Base-by-base conservation (phyloP, 352 stramenopile genomes). In the Phytophthora idaei region DNA sequence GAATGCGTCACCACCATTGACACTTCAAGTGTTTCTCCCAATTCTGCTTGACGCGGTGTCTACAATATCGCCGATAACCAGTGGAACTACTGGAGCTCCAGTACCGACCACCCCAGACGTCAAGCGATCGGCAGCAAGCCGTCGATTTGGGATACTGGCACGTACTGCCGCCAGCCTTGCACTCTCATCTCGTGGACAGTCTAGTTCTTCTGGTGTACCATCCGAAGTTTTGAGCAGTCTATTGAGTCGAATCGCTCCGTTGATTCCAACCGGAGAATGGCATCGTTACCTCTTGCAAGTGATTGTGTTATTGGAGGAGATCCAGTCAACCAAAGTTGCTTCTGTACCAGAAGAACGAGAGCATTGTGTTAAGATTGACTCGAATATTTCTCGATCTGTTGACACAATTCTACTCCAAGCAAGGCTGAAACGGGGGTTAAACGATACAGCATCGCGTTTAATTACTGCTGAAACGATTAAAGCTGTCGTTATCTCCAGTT, bases 21-120 rank as follows among this genome's bases (percentile, higher is more conserved):
- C 60, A 41, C 61, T 83, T 28, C 63, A 76, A 14, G 41, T 73
- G 1, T 81, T 79, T 53, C 21, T 81, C 3, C 63, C 80, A 2
- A 67, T 86, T 10, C 73, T 80, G 27, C n/a, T 69, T 4, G 53
- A 46, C 14, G n/a, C 46, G 29, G n/a, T 72, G 27, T 9, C 34
- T 28, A 37, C 51, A 28, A 34, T 45, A 15, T 32, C 51, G 2
- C 37, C 42, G 14, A 39, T 4, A 36, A 5, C 34, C 41, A 46
- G 3, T 27, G 6, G 4, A 45, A 45, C 41, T 45, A 21, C 39
- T 21, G 14, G 39, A 21, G 21, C 21, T 21, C 21, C 14, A 45
- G 45, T 36, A 27, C 51, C 49, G 25, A 55, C 15, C 15, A 34
- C 36, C 2, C 46, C 58, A 29, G 65, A 73, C 8, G 28, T 14